Conservation (phyloP, 352 stramenopile species). For the Phytophthora aleatoria region DNA sequence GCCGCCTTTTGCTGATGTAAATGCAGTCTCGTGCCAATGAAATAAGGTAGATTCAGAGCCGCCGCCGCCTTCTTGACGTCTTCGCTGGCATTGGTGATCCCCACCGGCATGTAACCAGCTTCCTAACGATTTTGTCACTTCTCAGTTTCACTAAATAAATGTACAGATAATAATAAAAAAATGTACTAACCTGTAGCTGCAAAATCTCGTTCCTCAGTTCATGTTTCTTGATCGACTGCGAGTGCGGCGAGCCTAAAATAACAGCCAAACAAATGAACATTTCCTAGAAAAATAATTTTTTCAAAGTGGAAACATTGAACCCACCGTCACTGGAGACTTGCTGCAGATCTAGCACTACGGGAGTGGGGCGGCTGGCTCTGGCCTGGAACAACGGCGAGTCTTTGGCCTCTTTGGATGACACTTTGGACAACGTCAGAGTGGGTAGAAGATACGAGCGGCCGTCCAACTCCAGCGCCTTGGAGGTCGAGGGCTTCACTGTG, state of each 20-base stretch:
- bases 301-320: slow-evolving; percentile 1
- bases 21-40: slow-evolving; percentile 75
- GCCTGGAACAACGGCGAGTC: slow-evolving; percentile 49
- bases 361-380: slow-evolving; percentile 43
- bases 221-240: slow-evolving; percentile 78
- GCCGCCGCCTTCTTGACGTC: slow-evolving; percentile 77
- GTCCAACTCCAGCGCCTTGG: slow-evolving; percentile 52
- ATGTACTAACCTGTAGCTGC: slow-evolving; percentile 48
- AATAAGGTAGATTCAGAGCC: slow-evolving; percentile 67
- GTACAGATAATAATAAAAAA: too few species aligned
- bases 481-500: slow-evolving; percentile 28
- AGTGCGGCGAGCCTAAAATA: slow-evolving; percentile 66
- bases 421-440: slow-evolving; percentile 63
- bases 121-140: slow-evolving; percentile 24
- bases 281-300: neutral
- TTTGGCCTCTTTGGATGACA: slow-evolving; percentile 21
- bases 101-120: slow-evolving; percentile 67
- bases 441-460: slow-evolving; percentile 76
- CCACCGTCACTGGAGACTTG: slow-evolving; percentile 76
- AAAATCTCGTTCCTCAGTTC: slow-evolving; percentile 73
- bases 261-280: neutral
- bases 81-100: slow-evolving; percentile 86
- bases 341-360: slow-evolving; percentile 76
- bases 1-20: slow-evolving; percentile 20
- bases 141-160: too few species aligned